Percentiles rank a stretch among this genome's conserved stretches.
phyloP scores from a whole-genome alignment of 805 yeast species.

The Metschnikowia cubensis region DNA sequence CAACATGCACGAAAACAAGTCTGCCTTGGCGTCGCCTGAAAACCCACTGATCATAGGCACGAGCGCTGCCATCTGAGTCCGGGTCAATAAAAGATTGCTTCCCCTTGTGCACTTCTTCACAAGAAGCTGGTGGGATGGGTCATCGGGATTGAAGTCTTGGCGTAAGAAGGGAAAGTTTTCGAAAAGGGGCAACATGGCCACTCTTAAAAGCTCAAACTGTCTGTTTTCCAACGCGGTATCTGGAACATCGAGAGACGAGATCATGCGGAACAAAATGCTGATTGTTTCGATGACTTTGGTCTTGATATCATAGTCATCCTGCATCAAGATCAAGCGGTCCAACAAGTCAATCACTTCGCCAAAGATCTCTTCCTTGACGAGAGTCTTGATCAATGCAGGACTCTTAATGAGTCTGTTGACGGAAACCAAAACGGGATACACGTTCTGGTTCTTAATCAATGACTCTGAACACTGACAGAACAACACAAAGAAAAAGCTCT shows the following conservation, averaged over 20 bases:
- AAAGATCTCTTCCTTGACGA: constrained; percentile 66
- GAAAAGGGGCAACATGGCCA: constrained; percentile 61
- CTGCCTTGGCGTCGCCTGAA: constrained; percentile 60
- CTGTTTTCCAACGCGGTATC: constrained; percentile 17
- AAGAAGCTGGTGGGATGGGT: constrained; percentile 22
- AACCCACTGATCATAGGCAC: constrained; percentile 62
- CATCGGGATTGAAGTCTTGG: constrained; percentile 36
- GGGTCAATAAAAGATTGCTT: constrained; percentile 41
- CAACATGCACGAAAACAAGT: constrained; percentile 66
- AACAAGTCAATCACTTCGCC: constrained; percentile 72
- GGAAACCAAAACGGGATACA: constrained; percentile 48
- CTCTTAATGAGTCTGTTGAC: constrained; percentile 50
- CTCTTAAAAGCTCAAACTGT: constrained; percentile 67
- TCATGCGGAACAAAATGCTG: constrained; percentile 27
- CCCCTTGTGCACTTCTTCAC: constrained; percentile 30
- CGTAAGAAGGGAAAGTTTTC: constrained; percentile 57
- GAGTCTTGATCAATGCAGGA: constrained; percentile 50
- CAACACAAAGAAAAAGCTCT: constrained; percentile 69
- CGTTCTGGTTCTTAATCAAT: constrained; percentile 47
- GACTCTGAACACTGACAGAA: constrained; percentile 83
- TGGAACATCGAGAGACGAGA: constrained; percentile 25
- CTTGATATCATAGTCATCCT: constrained; percentile 58
- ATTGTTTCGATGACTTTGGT: constrained; percentile 43
- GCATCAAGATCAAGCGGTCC: constrained; percentile 65
- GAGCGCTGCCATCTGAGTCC: constrained; percentile 47